Evolutionary conservation across 2,329 filamentous ascomycete species (phyloP), one percentile per base, ranked within the genome.

Genomic region (Cadophora gregata): DNA sequence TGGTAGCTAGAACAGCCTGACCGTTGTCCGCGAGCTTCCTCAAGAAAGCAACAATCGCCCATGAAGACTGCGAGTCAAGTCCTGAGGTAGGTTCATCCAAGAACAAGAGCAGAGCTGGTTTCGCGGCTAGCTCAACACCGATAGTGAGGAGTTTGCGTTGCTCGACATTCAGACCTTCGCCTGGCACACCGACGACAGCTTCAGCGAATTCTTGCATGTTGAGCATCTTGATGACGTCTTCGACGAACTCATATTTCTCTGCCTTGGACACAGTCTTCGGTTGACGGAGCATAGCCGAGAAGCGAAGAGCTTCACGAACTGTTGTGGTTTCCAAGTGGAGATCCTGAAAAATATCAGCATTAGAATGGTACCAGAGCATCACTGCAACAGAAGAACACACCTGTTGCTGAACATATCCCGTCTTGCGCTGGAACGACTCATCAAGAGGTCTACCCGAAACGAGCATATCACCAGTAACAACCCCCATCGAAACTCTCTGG

Each of bases 1-100:
- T 97, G 0, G 95, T 97, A 80, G 93, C 97, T 16, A 97, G 87
- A 77, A 97, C 92, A 60, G 95, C 94, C 77, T 96, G 93, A 16
- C 95, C 94, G 70, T 89, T 92, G 78, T 95, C 92, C 73, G 93
- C 93, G 38, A 97, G 85, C 79, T 96, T 97, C 79, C 96, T 90
- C 50, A 98, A 85, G 36, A 97, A 87, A 76, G 93, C 89, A 47
- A 94, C 84, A 76, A 97, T 97, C 69, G 93, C 92, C 93, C 93
- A 97, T 1, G 93, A 96, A 1, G 94, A 97, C 78, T 97, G 93
- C 73, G 90, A 93, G 79, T 97, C 95, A 19, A 97, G 87, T 82
- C 95, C 95, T 36, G 93, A 97, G 5, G 95, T 97, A 24, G 95
- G 95, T 79, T 98, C 95, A 74, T 98, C 95, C 59, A 97, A 87